Base-by-base conservation (phyloP, 164 flowering plant species). In the Vitis riparia region DNA sequence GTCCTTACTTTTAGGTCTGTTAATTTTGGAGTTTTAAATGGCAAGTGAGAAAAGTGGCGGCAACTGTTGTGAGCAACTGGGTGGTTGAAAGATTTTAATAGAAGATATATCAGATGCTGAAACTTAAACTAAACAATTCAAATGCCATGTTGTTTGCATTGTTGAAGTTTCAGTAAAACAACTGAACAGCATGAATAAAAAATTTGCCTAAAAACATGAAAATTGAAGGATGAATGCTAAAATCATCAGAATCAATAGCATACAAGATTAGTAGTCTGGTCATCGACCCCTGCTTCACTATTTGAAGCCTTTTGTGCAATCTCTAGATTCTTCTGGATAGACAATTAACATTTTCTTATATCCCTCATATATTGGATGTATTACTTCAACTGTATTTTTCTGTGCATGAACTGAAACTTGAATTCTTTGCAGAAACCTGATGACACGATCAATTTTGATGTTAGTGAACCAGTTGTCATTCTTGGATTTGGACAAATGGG, bases 401-500 rank as follows among this genome's bases (percentile, higher is more conserved):
- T 64, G 29, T 52, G 32, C 37, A 29, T 44, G 37, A 61, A 51
- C 48, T 66, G 30, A 61, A 63, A 48, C 62, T 69, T 59, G 9
- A 55, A 44, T 17, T 53, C 47, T 80, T 68, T 50, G 13, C 93
- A 95, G 99, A 84, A 80, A 83, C 58, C 68, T 63, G 73, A 78
- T 69, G 94, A 87, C 59, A 69, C 65, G 73, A 85, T 83, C 57
- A 87, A 86, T 74, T 95, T 80, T 67, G 88, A 87, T 75, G 94
- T 82, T n/a, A 84, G 79, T 69, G 98, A 95, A 44, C 98, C 99
- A 49, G 88, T 95, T 60, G 97, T 95, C 55, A 90, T 95, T 47
- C 82, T 95, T 77, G 99, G 99, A 60, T 95, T 95, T 82, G 93
- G 93, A 29, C 94, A 90, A 77, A 93, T 90, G 94, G 95, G 94